A percentile compares a stretch with the other conserved stretches of the same genome.
Conservation (phyloP, 768 basidiomycete species). For the Pholiota molesta region DNA sequence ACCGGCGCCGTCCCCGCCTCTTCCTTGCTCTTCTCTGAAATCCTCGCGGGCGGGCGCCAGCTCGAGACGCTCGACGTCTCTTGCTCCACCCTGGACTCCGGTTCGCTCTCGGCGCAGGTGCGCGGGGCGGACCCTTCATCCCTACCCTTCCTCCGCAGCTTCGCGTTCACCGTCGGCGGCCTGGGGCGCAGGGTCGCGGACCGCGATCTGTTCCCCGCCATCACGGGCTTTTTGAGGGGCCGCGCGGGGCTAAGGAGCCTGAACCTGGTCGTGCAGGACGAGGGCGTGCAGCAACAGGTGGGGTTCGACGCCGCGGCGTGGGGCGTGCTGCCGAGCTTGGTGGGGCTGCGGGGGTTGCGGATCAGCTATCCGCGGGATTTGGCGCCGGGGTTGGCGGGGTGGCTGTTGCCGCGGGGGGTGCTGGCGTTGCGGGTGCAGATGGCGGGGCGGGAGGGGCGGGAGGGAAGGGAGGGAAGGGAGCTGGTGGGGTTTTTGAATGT, state of each 20-base stretch:
- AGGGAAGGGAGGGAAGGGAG: too few species aligned
- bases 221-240: constrained; percentile 67
- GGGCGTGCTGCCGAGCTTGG: constrained; percentile 68
- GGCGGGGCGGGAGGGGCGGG: too few species aligned
- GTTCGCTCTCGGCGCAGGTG: constrained; percentile 50
- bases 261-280: constrained; percentile 50
- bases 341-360: constrained; percentile 51
- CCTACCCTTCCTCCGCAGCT: constrained; percentile 68
- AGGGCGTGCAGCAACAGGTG: constrained; percentile 46
- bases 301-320: constrained; percentile 73
- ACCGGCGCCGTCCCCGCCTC: constrained; percentile 55
- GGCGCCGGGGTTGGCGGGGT: constrained; percentile 62
- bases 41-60: constrained; percentile 63
- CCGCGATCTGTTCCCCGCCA: constrained; percentile 67
- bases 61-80: constrained; percentile 61
- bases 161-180: constrained; percentile 54
- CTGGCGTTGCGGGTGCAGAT: too few species aligned
- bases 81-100: constrained; percentile 53
- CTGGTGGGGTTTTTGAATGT: too few species aligned
- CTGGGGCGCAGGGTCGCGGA: constrained; percentile 50
- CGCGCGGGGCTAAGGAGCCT: constrained; percentile 55
- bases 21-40: constrained; percentile 56
- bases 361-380: constrained; percentile 70
- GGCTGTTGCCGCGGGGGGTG: constrained; percentile 64
- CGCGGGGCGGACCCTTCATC: constrained; percentile 34